Evolutionary conservation across 2,329 filamentous ascomycete species (phyloP), one percentile per base, ranked within the genome.

Genomic region (Cordyceps sp.): DNA sequence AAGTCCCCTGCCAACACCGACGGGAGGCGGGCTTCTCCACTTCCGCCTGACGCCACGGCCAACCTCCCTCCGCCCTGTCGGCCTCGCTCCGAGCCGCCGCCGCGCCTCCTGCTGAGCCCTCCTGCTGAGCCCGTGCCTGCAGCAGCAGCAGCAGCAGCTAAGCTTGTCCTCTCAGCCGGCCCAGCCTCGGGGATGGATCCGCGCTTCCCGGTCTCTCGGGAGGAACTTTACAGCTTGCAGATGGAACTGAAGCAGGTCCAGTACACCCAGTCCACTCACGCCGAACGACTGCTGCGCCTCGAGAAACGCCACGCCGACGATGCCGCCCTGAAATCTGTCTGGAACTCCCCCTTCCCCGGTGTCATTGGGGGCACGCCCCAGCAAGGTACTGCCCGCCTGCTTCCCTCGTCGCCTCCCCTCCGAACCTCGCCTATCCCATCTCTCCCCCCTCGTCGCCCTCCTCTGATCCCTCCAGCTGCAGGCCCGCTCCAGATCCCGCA

Each of bases 341-440:
- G 90, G 90, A 78, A 79, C 41, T 93, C 86, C 34, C 86, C 86
- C 13, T 94, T 94, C 50, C 85, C 88, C n/a, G 78, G 77, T 41
- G 73, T 85, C 25, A 54, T 93, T 36, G 76, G 78, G 43, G 80
- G 82, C 33, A 86, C 84, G 29, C 79, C 85, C 33, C 81, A 92
- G 51, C 81, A 92, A 61, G 84, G 88, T 92, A 58, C 7, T 10
- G n/a, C 10, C 3, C 13, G 6, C 20, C n/a, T 7, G 15, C 13
- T 21, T 5, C 10, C 7, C 16, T 32, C 22, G 5, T 17, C 29
- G 3, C 6, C n/a, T n/a, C n/a, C n/a, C n/a, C n/a, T n/a, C n/a
- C n/a, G n/a, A n/a, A n/a, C n/a, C n/a, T n/a, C n/a, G n/a, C n/a
- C n/a, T n/a, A n/a, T n/a, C n/a, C n/a, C n/a, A n/a, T n/a, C n/a